phyloP scores from a whole-genome alignment of 139 green algal genomes.

The Mesotaenium endlicherianum region DNA sequence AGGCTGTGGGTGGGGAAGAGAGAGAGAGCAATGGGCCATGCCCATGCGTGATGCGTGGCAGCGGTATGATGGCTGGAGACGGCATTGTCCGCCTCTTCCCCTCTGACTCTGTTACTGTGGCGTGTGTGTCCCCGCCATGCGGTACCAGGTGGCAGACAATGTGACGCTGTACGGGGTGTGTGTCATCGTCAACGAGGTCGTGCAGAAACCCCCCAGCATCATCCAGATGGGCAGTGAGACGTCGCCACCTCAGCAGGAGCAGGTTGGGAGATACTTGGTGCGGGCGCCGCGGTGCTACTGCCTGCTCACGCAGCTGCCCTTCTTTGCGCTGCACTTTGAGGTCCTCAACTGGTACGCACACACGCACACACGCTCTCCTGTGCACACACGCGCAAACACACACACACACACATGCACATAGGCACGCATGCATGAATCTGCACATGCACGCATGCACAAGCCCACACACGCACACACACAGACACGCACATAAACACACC shows the following conservation, averaged over 20 bases:
- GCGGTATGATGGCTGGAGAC: too few relatives aligned
- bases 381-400: too few relatives aligned
- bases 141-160: conserved; percentile 57
- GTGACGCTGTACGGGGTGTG: conserved; percentile 83
- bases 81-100: too few relatives aligned
- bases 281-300: conserved; percentile 84
- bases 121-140: background rate
- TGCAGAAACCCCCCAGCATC: conserved; percentile 71
- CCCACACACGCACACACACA: too few relatives aligned
- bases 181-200: conserved; percentile 72
- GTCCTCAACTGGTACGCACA: conserved; percentile 70
- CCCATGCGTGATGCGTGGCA: too few relatives aligned
- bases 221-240: background rate
- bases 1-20: too few relatives aligned
- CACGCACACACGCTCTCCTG: too few relatives aligned
- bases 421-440: too few relatives aligned
- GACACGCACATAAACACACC: too few relatives aligned
- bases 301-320: conserved; percentile 79
- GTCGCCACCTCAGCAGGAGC: background rate
- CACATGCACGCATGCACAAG: background rate
- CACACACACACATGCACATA: too few relatives aligned
- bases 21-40: too few relatives aligned
- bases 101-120: too few relatives aligned
- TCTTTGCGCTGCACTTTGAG: conserved; percentile 87
- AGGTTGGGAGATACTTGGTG: conserved; percentile 62